Conservation (phyloP, 257 asterid species). For the Cordia subcordata region DNA sequence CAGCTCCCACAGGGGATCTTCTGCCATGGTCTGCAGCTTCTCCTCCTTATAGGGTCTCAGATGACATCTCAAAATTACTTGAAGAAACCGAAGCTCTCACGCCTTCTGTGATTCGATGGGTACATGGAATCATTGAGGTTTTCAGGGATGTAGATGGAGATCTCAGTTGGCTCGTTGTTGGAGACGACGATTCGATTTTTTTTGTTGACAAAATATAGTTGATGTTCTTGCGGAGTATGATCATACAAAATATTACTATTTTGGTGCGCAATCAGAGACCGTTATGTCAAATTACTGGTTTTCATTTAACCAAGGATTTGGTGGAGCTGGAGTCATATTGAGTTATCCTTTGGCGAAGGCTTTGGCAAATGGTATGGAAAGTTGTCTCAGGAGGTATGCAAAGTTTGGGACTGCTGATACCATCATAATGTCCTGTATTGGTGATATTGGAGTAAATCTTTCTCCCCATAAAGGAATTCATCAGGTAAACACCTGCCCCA, state of each 20-base stretch:
- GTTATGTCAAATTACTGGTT: conserved; percentile 37
- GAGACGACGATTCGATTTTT: conserved; percentile 72
- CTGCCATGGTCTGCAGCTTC: conserved; percentile 57
- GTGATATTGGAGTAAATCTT: conserved; percentile 62
- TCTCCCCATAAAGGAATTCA: conserved; percentile 48
- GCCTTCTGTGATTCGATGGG: conserved; percentile 26
- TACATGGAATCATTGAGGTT: conserved; percentile 55
- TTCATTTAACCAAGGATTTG: conserved; percentile 59
- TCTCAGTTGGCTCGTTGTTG: conserved; percentile 63
- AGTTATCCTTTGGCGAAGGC: conserved; percentile 59
- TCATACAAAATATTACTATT: conserved; percentile 37
- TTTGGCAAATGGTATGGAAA: conserved; percentile 35
- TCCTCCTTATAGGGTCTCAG: conserved; percentile 48
- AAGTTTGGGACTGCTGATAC: conserved; percentile 39
- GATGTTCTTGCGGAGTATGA: conserved; percentile 42
- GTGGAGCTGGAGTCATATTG: conserved; percentile 65
- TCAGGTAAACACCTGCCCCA: conserved; percentile 33
- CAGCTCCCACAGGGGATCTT: conserved; percentile 27
- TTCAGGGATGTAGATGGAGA: conserved; percentile 31
- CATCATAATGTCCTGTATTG: conserved; percentile 41
- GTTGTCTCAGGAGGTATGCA: conserved; percentile 44
- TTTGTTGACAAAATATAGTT: conserved; percentile 59
- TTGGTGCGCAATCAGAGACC: conserved; percentile 51
- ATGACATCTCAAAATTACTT: conserved; percentile 23
- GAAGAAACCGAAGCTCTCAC: conserved; percentile 16